phyloP scores from a whole-genome alignment of 2,329 filamentous ascomycete species.

The Sclerotinia sclerotiorum region DNA sequence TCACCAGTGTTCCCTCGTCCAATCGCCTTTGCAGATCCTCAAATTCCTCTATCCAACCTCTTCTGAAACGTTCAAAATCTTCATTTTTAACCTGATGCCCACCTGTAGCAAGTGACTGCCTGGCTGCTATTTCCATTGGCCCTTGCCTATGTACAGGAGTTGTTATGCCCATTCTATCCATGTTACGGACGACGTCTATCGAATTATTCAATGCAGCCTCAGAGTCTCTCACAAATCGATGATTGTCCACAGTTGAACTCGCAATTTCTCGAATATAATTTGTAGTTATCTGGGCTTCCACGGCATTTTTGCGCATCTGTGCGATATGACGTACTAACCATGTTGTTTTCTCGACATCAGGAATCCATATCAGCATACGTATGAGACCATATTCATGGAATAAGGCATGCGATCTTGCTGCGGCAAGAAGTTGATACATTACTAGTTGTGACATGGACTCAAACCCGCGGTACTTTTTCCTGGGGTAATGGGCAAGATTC shows the following conservation, averaged over 20 bases:
- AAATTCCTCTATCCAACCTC: slow-evolving; percentile 10
- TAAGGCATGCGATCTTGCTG: slow-evolving; percentile 56
- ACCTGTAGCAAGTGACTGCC: slow-evolving; percentile 28
- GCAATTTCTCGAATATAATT: slow-evolving; percentile 61
- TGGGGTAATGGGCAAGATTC: slow-evolving; percentile 60
- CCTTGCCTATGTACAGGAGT: slow-evolving; percentile 50
- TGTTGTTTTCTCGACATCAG: slow-evolving; percentile 56
- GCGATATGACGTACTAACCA: slow-evolving; percentile 61
- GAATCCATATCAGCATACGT: slow-evolving; percentile 73
- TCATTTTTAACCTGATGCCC: slow-evolving; percentile 9
- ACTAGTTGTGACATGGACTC: slow-evolving; percentile 58
- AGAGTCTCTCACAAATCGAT: slow-evolving; percentile 44
- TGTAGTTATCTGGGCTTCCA: slow-evolving; percentile 61
- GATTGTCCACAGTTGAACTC: slow-evolving; percentile 36
- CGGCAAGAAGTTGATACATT: slow-evolving; percentile 60
- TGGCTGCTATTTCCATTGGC: slow-evolving; percentile 31
- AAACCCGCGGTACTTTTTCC: slow-evolving; percentile 51
- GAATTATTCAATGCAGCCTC: slow-evolving; percentile 51
- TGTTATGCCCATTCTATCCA: slow-evolving; percentile 46
- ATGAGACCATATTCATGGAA: slow-evolving; percentile 78
- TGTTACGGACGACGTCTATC: slow-evolving; percentile 45
- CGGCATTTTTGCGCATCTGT: slow-evolving; percentile 54
- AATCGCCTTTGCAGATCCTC: neutral
- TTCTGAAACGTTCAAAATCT: slow-evolving; percentile 1
- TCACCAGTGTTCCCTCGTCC: neutral